Base-by-base conservation (phyloP, 1,139 yeast genomes). In the Protomyces pachydermus region DNA sequence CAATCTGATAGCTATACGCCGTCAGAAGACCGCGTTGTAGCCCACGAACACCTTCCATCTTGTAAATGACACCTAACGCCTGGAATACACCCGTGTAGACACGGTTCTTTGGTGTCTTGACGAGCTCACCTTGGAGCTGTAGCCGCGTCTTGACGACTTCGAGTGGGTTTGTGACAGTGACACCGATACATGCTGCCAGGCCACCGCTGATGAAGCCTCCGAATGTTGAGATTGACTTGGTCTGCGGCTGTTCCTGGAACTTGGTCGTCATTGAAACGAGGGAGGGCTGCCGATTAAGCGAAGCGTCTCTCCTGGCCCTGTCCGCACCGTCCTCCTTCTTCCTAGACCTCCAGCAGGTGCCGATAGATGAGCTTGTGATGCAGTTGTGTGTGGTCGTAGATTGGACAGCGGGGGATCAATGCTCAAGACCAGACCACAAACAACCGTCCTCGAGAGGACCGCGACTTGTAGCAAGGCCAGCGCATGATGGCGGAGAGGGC, bases 171-270 rank as follows among this genome's bases (percentile, higher is more conserved):
- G 98, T 91, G 74, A 91, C 87, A 0, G 97, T 93, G 46, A 93
- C 98, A 0, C 98, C 98, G 62, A 96, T 95, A 78, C 98, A 91
- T 2, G 98, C 97, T 0, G 98, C 98, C 10, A 90, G 70, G 5
- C 96, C 97, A 65, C 98, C 98, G 14, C 97, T 97, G 4, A 86
- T 73, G 71, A 91, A 91, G 2, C 97, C 96, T 32, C 97, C 96
- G 9, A 82, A 70, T 0, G 87, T 80, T 42, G 75, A 71, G 54
- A 80, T 66, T 38, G 69, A 67, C 56, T 67, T 66, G n/a, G 56
- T 56, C 28, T n/a, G 46, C 16, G 56, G 56, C 48, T 58, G 62
- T 39, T 51, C 56, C 23, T 58, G 62, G 20, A 38, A 52, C 45
- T 58, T 58, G n/a, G 62, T 58, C 62, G 62, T 58, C 62, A 58